phyloP scores from a whole-genome alignment of 2,329 filamentous ascomycete species.

The Herpotrichia juniperi region DNA sequence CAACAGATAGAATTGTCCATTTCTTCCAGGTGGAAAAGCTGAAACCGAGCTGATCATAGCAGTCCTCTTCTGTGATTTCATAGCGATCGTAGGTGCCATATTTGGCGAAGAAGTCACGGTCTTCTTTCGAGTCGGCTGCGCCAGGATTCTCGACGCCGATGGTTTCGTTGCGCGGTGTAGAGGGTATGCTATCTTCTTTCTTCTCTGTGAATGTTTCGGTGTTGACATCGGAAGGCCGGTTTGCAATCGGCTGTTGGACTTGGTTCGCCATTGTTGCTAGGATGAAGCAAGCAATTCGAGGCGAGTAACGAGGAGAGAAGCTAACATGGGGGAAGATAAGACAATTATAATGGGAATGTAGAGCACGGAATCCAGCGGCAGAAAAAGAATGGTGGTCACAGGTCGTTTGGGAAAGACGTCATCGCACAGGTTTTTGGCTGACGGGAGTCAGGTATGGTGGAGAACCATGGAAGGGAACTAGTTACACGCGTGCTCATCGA shows the following conservation, averaged over 20 bases:
- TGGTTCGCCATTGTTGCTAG: neutral
- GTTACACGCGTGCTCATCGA: neutral
- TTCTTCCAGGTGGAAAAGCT: conserved; percentile 58
- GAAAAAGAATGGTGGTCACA: conserved; percentile 1
- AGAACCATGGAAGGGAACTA: conserved; percentile 5
- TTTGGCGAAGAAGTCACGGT: conserved; percentile 37
- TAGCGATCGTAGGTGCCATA: conserved; percentile 52
- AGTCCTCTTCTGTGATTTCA: conserved; percentile 56
- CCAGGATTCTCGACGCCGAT: conserved; percentile 18
- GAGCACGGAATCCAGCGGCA: neutral
- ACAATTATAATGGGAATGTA: neutral
- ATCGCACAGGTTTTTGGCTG: conserved; percentile 15
- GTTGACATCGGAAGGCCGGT: neutral
- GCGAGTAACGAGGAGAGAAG: neutral
- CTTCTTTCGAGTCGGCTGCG: conserved; percentile 21
- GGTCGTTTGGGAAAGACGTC: conserved; percentile 12
- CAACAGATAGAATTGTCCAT: conserved; percentile 59
- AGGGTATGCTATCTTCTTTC: conserved; percentile 19
- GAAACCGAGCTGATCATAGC: conserved; percentile 58
- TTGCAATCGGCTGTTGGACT: neutral
- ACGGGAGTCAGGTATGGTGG: neutral
- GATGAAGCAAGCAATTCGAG: neutral
- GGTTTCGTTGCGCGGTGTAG: neutral
- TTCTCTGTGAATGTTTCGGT: conserved; percentile 5
- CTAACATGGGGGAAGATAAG: neutral